phyloP scores from a whole-genome alignment of 192 early-diverging fungal genomes.

The Phlyctochytrium arcticum region DNA sequence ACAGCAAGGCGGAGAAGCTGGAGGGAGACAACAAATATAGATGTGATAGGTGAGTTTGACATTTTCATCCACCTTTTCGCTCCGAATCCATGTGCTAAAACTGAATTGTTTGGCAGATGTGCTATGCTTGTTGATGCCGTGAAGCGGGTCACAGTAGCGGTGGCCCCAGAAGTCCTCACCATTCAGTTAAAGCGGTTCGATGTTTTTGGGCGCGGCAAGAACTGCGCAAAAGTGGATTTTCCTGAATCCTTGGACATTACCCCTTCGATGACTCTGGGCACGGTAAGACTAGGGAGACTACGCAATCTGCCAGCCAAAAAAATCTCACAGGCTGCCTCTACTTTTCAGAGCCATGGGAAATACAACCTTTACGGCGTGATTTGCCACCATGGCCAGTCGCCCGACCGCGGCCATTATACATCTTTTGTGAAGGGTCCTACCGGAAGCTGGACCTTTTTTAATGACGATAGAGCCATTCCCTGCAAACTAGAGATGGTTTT shows the following conservation, averaged over 20 bases:
- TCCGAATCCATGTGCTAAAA: neutral
- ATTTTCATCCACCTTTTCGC: neutral
- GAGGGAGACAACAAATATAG: neutral
- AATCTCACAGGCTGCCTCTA: neutral
- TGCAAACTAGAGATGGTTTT: neutral
- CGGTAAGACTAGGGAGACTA: neutral
- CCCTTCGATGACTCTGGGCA: neutral
- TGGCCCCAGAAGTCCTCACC: neutral
- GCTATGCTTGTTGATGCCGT: neutral
- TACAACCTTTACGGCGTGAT: neutral
- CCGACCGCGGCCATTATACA: neutral
- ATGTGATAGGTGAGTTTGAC: neutral
- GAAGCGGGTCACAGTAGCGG: neutral
- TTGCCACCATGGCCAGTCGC: neutral
- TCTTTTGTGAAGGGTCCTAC: neutral
- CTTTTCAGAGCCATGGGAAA: neutral
- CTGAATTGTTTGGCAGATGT: neutral
- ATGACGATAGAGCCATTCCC: neutral
- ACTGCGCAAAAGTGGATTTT: neutral
- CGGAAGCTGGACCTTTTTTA: neutral
- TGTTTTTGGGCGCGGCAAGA: neutral
- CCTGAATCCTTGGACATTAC: neutral
- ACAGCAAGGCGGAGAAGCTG: neutral
- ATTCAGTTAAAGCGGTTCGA: neutral
- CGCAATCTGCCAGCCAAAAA: neutral